Evolutionary conservation across 352 stramenopile genomes (phyloP), one percentile per base, ranked within the genome.

Genomic region (Pilasporangium apinafurcum): DNA sequence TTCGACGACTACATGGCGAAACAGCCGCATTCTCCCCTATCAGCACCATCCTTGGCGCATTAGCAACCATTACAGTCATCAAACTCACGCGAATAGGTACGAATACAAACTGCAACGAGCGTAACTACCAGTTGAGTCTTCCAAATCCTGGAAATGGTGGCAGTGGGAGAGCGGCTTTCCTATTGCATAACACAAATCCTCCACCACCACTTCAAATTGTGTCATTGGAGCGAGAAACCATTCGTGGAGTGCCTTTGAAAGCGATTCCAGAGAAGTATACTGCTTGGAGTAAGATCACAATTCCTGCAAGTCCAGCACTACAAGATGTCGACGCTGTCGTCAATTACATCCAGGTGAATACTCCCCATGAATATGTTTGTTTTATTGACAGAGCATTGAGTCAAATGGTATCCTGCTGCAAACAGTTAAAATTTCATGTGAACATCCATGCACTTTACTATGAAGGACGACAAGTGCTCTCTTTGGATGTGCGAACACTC

Each of bases 291-390:
- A 68, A 68, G 31, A 47, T 79, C 14, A 34, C 22, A 5, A 21
- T 75, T 1, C 63, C 66, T 1, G 12, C 38, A 4, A 55, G 53
- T 0, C 30, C 44, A 27, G 60, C 53, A 7, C 21, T 75, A 0
- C 50, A 65, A 28, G 53, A 32, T 10, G 41, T 53, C 0, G 43
- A 48, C 6, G 40, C 43, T 0, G 41, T 78, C 21, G 35, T 63
- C 17, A 34, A 54, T 16, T 75, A 62, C 35, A 43, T 79, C 10
- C 26, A 74, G 52, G 65, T 77, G n/a, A n/a, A n/a, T n/a, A n/a
- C n/a, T n/a, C n/a, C n/a, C n/a, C n/a, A n/a, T 5, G 44, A 27
- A 1, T 10, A 3, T 21, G 21, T 10, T 21, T 18, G n/a, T 22
- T 25, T 35, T 13, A 20, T 5, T 41, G n/a, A n/a, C n/a, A n/a